Conservation (phyloP, 495 filamentous ascomycete species). For the Penicillium subrubescens region DNA sequence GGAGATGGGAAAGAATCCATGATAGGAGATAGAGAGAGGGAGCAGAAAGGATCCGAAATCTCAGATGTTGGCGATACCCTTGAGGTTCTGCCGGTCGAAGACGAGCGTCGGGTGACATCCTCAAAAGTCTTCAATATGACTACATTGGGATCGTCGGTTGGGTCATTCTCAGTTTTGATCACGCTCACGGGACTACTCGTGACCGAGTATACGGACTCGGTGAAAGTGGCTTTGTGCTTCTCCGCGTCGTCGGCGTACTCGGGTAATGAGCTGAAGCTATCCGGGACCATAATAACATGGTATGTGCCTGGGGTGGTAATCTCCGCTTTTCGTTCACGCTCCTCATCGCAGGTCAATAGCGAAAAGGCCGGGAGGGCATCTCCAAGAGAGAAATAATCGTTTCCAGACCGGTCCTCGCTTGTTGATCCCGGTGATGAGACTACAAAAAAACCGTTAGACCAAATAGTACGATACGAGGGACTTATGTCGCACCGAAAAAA, state of each 20-base stretch:
- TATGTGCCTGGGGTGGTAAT: conserved; percentile 56
- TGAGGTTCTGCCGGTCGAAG: conserved; percentile 29
- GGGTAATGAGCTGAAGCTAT: conserved; percentile 55
- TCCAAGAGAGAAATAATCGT: conserved; percentile 30
- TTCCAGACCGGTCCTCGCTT: conserved; percentile 27
- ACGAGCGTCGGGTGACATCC: conserved; percentile 41
- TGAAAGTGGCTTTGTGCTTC: conserved; percentile 14
- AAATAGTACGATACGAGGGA: not conserved
- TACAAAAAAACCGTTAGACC: conserved; percentile 16
- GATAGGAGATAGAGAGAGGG: conserved; percentile 27
- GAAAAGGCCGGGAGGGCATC: conserved; percentile 56
- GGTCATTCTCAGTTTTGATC: conserved; percentile 16
- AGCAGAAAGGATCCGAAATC: conserved; percentile 34
- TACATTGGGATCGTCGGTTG: conserved; percentile 42
- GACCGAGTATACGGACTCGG: conserved; percentile 25
- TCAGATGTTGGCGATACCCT: conserved; percentile 41
- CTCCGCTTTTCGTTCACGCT: conserved; percentile 60
- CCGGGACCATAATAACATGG: conserved; percentile 56
- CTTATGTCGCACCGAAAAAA: not conserved
- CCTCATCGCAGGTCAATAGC: conserved; percentile 59
- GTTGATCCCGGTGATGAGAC: conserved; percentile 29
- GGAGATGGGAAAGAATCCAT: conserved; percentile 24
- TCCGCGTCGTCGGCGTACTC: conserved; percentile 51
- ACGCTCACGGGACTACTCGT: conserved; percentile 23
- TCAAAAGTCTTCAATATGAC: conserved; percentile 54